Percentiles rank a stretch among this genome's conserved stretches.
phyloP scores from a whole-genome alignment of 2,329 filamentous ascomycete species.

The Madurella mycetomatis region DNA sequence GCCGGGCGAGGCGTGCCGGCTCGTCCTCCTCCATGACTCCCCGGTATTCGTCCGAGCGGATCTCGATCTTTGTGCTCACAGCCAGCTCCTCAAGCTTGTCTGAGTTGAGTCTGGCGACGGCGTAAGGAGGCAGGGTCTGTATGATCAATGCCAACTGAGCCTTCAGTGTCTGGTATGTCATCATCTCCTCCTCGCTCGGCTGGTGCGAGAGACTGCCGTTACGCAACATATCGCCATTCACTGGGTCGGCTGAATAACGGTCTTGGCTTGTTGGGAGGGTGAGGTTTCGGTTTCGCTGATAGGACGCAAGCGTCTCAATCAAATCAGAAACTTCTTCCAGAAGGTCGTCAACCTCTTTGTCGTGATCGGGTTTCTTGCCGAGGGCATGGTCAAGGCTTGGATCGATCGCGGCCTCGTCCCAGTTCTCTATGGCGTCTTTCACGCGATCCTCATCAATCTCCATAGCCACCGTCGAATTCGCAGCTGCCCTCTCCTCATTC shows the following conservation, averaged over 20 bases:
- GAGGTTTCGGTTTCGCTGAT: slow-evolving; percentile 73
- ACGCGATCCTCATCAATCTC: slow-evolving; percentile 51
- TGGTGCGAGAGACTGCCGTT: slow-evolving; percentile 64
- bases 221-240: slow-evolving; percentile 62
- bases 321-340: slow-evolving; percentile 70
- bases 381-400: slow-evolving; percentile 52
- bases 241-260: slow-evolving; percentile 56
- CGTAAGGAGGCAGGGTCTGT: slow-evolving; percentile 73
- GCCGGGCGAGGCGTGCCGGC: slow-evolving; percentile 46
- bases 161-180: slow-evolving; percentile 68
- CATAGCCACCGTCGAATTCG: slow-evolving; percentile 28
- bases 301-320: slow-evolving; percentile 70
- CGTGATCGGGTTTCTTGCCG: slow-evolving; percentile 47
- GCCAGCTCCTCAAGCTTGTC: slow-evolving; percentile 79
- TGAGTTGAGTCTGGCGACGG: slow-evolving; percentile 79
- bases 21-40: slow-evolving; percentile 85
- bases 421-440: slow-evolving; percentile 52
- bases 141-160: slow-evolving; percentile 71
- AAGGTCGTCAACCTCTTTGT: slow-evolving; percentile 63
- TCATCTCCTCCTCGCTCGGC: slow-evolving; percentile 53
- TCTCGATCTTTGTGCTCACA: slow-evolving; percentile 71
- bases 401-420: slow-evolving; percentile 55
- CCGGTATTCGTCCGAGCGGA: slow-evolving; percentile 68
- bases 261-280: slow-evolving; percentile 61
- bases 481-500: slow-evolving; percentile 34